phyloP scores from a whole-genome alignment of 495 filamentous ascomycete genomes.

The Penicillium steckii region DNA sequence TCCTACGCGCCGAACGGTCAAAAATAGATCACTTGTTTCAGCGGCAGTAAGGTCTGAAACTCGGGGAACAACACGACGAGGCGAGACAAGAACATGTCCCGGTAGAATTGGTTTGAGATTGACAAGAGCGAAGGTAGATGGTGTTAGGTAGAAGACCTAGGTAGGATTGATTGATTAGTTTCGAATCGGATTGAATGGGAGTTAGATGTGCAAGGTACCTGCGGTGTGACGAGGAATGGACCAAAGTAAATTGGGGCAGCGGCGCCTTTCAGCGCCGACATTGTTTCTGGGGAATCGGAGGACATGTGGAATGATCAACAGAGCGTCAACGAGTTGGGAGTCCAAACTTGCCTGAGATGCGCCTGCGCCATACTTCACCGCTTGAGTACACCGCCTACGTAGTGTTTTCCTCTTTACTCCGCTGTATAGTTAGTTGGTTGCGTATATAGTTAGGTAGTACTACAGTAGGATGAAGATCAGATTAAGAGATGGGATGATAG shows the following conservation, averaged over 20 bases:
- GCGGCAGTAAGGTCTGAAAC: conserved; percentile 68
- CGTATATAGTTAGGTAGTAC: too few species aligned
- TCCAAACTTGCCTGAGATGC: conserved; percentile 2
- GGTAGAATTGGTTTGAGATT: conserved; percentile 94
- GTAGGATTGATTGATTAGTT: background rate
- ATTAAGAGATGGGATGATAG: too few species aligned
- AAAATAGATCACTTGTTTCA: conserved; percentile 83
- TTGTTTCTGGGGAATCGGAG: conserved; percentile 3
- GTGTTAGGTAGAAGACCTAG: conserved; percentile 81
- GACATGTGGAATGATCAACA: background rate
- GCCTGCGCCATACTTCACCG: background rate
- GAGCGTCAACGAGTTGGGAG: background rate
- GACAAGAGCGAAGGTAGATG: conserved; percentile 78
- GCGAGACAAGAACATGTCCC: conserved; percentile 82
- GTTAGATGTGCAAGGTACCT: conserved; percentile 24
- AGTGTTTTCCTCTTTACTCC: background rate
- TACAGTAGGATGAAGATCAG: background rate
- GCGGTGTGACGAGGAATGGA: conserved; percentile 45
- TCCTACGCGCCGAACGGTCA: conserved; percentile 76
- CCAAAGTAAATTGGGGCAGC: conserved; percentile 43
- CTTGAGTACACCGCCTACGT: background rate
- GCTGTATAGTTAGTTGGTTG: too few species aligned
- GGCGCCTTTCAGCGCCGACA: conserved; percentile 29
- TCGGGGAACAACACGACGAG: conserved; percentile 60
- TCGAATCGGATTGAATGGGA: conserved; percentile 1